Evolutionary conservation across 2,329 filamentous ascomycete species (phyloP), one percentile per base, ranked within the genome.

Genomic region (Stromatinia cepivora): DNA sequence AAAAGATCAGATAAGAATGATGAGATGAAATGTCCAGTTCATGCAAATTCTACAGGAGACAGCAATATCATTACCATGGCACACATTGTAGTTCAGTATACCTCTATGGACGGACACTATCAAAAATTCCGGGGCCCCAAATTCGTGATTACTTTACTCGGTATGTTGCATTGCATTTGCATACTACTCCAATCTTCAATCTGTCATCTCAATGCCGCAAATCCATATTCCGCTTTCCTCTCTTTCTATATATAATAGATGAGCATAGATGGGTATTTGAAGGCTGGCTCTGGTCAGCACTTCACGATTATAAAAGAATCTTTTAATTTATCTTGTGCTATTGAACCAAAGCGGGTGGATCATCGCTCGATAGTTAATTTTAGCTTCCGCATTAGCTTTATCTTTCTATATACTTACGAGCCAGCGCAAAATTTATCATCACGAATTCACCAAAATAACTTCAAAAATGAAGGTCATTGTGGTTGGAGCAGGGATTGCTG

Each of bases 401-500:
- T 25, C 11, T 53, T 17, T 9, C n/a, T 15, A 52, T 53, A 53
- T 53, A 53, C 28, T 28, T 31, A 28, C 17, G 9, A 34, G 13
- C 28, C 28, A 22, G 28, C 2, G 8, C 1, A 10, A 1, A 54
- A 22, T 2, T 54, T 20, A 20, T 10, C n/a, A 5, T 42, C 56
- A 42, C 56, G 56, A 28, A 28, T 28, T 7, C 1, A 15, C 22
- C 8, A 50, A 9, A 25, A 10, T 1, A 62, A 15, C 2, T 13
- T 57, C 5, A 7, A 22, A 66, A 22, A 69, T 75, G 61, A 71
- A 70, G 22, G 66, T 75, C 36, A 46, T 73, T 39, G 71, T 75
- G 13, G 73, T 74, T 15, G 74, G 74, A 8, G 74, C 78, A 0
- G 85, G 86, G 2, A 86, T 87, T 48, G 85, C 84, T 22, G 86